These are phyloP conservation scores for Camelina hispida DNA, from an alignment of 345 rosid species.

Conservation along the genomic window DNA sequence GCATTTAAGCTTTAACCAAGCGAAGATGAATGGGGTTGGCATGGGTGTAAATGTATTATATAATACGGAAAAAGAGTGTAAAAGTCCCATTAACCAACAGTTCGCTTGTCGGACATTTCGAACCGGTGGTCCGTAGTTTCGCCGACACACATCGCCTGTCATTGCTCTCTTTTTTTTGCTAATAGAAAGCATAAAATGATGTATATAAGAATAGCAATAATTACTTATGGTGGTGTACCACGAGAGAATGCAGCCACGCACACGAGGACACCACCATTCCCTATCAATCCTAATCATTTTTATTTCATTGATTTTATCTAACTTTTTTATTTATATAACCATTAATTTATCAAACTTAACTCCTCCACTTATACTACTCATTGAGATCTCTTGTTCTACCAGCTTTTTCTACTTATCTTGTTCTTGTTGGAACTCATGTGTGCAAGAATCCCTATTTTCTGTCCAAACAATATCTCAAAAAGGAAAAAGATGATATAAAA, in stretches of 20 bases:
- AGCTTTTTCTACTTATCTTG: neutral
- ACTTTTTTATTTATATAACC: neutral
- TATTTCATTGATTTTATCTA: neutral
- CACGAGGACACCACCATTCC: constrained; percentile 42
- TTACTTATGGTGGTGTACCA: constrained; percentile 32
- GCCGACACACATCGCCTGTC: constrained; percentile 41
- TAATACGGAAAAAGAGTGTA: constrained; percentile 27
- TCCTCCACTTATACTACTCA: constrained; percentile 9
- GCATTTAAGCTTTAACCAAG: neutral
- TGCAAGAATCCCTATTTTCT: constrained; percentile 14
- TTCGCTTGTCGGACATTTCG: constrained; percentile 37
- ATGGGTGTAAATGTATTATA: constrained; percentile 27
- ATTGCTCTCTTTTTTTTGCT: constrained; percentile 17
- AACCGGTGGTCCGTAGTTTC: constrained; percentile 35
- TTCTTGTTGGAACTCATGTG: constrained; percentile 9
- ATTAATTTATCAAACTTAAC: constrained; percentile 2
- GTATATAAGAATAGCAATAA: constrained; percentile 13
- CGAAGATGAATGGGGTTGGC: constrained; percentile 14
- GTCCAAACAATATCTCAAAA: neutral
- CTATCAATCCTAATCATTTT: constrained; percentile 32
- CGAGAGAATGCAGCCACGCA: constrained; percentile 39
- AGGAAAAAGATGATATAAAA: neutral
- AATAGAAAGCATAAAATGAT: constrained; percentile 22
- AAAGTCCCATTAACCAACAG: constrained; percentile 27
- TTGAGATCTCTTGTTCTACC: constrained; percentile 16